phyloP scores from a whole-genome alignment of 2,329 filamentous ascomycete species.

The Alternaria gansuensis region DNA sequence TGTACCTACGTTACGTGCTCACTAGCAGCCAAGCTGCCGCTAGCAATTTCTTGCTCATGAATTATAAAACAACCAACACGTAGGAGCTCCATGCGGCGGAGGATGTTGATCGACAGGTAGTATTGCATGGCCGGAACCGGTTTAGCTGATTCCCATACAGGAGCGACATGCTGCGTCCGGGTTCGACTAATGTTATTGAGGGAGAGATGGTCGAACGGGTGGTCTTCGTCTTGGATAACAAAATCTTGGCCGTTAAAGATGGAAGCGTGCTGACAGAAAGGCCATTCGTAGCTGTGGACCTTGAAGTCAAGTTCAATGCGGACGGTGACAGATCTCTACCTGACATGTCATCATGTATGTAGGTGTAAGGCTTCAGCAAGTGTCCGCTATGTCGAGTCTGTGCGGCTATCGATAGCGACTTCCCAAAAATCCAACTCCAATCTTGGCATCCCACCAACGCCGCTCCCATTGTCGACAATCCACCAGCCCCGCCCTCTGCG shows the following conservation, averaged over 20 bases:
- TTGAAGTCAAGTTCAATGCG: conserved; percentile 8
- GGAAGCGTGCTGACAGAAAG: conserved; percentile 37
- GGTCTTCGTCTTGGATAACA: conserved; percentile 41
- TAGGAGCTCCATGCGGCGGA: conserved; percentile 39
- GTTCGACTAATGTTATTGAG: conserved; percentile 29
- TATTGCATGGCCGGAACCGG: conserved; percentile 32
- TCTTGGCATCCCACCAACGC: conserved; percentile 46
- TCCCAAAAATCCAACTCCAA: conserved; percentile 36
- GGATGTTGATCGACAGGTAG: conserved; percentile 43
- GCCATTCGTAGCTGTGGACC: conserved; percentile 37
- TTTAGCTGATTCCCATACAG: conserved; percentile 35
- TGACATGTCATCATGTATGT: background rate
- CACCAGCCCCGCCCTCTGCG: conserved; percentile 34
- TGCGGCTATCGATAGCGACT: conserved; percentile 32
- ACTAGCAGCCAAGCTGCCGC: conserved; percentile 25
- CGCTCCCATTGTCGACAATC: conserved; percentile 35
- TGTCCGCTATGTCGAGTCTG: conserved; percentile 3
- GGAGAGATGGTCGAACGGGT: conserved; percentile 45
- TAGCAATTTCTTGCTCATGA: conserved; percentile 37
- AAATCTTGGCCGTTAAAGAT: conserved; percentile 41
- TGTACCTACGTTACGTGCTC: conserved; percentile 36
- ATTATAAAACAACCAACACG: conserved; percentile 38
- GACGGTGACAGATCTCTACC: background rate
- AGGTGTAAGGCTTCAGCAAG: conserved; percentile 3
- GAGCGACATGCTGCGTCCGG: conserved; percentile 39